A percentile compares a stretch with the other conserved stretches of the same genome.
These are phyloP conservation scores for Fraxinus dipetala DNA, from an alignment of 305 asterid species.

Conservation along the genomic window DNA sequence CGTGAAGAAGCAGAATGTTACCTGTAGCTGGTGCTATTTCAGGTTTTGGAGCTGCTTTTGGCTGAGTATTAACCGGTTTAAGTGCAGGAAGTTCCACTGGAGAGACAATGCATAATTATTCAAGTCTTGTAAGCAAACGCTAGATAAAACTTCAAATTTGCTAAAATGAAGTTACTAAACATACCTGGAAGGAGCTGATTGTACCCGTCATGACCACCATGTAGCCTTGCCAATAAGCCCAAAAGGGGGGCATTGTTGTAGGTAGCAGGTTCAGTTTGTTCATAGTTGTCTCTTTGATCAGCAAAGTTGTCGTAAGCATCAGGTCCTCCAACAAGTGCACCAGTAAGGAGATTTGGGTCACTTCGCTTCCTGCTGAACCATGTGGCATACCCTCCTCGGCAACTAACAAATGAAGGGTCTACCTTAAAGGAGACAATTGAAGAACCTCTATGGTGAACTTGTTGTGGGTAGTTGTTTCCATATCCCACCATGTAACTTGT, in stretches of 20 bases:
- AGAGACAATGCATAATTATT: slow-evolving; percentile 3
- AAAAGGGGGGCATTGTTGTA: slow-evolving; percentile 90
- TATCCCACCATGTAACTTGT: slow-evolving; percentile 99
- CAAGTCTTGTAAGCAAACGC: not conserved
- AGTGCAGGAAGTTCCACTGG: slow-evolving; percentile 58
- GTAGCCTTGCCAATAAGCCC: slow-evolving; percentile 79
- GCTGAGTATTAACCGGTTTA: slow-evolving; percentile 40
- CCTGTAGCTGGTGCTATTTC: slow-evolving; percentile 49
- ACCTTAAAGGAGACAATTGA: slow-evolving; percentile 83
- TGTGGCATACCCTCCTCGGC: slow-evolving; percentile 95
- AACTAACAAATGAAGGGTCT: slow-evolving; percentile 66
- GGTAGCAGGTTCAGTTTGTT: slow-evolving; percentile 98
- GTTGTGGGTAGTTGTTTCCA: slow-evolving; percentile 81
- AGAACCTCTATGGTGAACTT: slow-evolving; percentile 94
- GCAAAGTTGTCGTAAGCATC: slow-evolving; percentile 97
- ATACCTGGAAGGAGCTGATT: slow-evolving; percentile 91
- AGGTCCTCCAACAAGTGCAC: slow-evolving; percentile 97
- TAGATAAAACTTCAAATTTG: not conserved
- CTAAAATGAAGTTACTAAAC: not conserved
- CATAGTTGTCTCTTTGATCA: slow-evolving; percentile 86
- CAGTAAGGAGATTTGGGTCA: slow-evolving; percentile 84
- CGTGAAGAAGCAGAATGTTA: slow-evolving; percentile 16
- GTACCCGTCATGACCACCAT: slow-evolving; percentile 64
- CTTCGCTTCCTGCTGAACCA: slow-evolving; percentile 76
- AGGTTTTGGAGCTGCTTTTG: slow-evolving; percentile 44